A percentile compares a stretch with the other conserved stretches of the same genome.
phyloP scores from a whole-genome alignment of 108 stramenopile species.

The Chaetoceros tenuissimus region DNA sequence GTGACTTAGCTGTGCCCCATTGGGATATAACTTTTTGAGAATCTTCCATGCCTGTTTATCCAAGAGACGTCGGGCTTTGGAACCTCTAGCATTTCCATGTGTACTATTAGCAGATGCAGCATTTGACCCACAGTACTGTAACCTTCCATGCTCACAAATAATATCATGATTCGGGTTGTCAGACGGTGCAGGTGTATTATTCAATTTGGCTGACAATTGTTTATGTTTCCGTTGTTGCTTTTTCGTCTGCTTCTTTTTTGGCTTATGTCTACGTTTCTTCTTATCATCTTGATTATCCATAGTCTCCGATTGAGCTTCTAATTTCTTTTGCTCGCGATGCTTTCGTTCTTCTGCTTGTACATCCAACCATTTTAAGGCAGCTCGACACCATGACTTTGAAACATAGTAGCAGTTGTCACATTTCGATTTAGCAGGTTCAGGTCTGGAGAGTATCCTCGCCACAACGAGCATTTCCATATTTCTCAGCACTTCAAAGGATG shows the following conservation, averaged over 20 bases:
- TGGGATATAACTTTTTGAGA: slow-evolving; percentile 73
- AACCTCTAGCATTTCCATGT: slow-evolving; percentile 49
- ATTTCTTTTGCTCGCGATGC: slow-evolving; percentile 25
- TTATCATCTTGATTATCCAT: neutral
- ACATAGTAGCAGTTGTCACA: slow-evolving; percentile 57
- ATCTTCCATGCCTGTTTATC: slow-evolving; percentile 86
- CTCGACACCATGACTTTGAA: slow-evolving; percentile 77
- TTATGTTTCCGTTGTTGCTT: slow-evolving; percentile 68
- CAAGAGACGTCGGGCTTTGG: slow-evolving; percentile 62
- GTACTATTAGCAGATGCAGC: too few relatives aligned
- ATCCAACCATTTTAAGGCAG: slow-evolving; percentile 80
- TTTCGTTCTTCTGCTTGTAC: slow-evolving; percentile 53
- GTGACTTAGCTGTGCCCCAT: slow-evolving; percentile 46
- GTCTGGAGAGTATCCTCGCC: slow-evolving; percentile 64
- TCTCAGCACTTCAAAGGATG: slow-evolving; percentile 66
- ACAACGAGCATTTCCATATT: slow-evolving; percentile 86
- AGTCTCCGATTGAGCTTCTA: neutral
- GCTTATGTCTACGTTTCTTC: neutral
- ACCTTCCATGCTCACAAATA: slow-evolving; percentile 39
- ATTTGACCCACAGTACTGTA: slow-evolving; percentile 7
- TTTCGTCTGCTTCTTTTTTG: slow-evolving; percentile 65
- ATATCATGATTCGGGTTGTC: slow-evolving; percentile 74
- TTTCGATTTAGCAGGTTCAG: slow-evolving; percentile 54
- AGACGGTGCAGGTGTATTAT: slow-evolving; percentile 75
- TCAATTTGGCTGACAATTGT: slow-evolving; percentile 30